These are phyloP conservation scores for Ceratobasidium theobromae DNA, from an alignment of 1,284 basidiomycete species.

Conservation along the genomic window DNA sequence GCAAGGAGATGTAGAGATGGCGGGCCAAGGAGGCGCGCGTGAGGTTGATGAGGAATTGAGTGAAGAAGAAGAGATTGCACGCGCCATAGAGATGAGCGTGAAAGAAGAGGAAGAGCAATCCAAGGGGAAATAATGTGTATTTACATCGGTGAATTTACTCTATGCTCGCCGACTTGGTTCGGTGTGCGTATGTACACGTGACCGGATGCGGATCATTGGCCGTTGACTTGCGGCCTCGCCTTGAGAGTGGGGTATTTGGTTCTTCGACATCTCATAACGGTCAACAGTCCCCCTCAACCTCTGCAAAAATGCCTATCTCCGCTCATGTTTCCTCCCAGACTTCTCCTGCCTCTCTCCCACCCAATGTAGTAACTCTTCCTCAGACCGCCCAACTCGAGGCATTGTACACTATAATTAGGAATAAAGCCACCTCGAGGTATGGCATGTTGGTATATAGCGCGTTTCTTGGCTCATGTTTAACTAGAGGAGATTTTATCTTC, in stretches of 20 bases:
- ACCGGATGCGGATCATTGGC: slow-evolving; percentile 23
- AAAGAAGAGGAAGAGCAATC: slow-evolving; percentile 44
- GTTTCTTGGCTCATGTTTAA: neutral
- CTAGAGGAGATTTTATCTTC: slow-evolving; percentile 94
- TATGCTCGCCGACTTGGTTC: slow-evolving; percentile 1
- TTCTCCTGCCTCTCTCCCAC: slow-evolving; percentile 54
- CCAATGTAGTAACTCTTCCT: slow-evolving; percentile 80
- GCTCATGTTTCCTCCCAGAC: slow-evolving; percentile 40
- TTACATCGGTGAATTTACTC: neutral
- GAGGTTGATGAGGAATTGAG: slow-evolving; percentile 37
- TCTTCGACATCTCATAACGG: neutral
- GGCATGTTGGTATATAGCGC: neutral
- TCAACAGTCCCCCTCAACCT: neutral
- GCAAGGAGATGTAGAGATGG: slow-evolving; percentile 36
- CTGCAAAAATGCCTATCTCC: slow-evolving; percentile 9
- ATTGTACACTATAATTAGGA: slow-evolving; percentile 91
- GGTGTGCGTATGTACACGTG: slow-evolving; percentile 10
- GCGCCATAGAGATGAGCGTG: slow-evolving; percentile 63
- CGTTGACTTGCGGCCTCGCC: slow-evolving; percentile 9
- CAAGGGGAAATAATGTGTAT: slow-evolving; percentile 28
- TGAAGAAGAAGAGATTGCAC: slow-evolving; percentile 54
- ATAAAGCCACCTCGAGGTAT: slow-evolving; percentile 68
- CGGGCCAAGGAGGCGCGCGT: slow-evolving; percentile 32
- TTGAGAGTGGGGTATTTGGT: neutral
- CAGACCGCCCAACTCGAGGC: slow-evolving; percentile 93